These are phyloP conservation scores for Cymbopogon citratus DNA, from an alignment of 176 grass and related monocot species.

Conservation along the genomic window DNA sequence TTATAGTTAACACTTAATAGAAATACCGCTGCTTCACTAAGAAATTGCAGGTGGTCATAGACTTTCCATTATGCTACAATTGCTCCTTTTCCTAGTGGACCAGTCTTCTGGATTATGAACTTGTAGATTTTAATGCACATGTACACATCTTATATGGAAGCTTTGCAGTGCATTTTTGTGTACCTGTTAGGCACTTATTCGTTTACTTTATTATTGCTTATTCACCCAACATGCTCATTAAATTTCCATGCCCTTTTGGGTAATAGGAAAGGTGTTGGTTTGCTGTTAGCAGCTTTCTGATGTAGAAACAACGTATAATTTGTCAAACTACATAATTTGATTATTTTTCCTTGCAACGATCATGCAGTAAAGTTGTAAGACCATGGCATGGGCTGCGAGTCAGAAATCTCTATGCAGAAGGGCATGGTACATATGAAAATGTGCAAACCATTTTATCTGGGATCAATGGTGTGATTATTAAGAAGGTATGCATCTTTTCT, in stretches of 20 bases:
- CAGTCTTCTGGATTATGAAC: too few relatives aligned
- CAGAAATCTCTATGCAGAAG: neutral
- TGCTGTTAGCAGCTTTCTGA: neutral
- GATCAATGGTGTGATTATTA: neutral
- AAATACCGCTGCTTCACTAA: too few relatives aligned
- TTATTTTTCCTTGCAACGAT: neutral
- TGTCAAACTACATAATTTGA: neutral
- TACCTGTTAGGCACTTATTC: neutral
- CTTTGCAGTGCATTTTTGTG: neutral
- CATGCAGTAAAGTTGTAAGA: neutral
- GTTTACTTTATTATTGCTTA: neutral
- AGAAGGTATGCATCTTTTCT: neutral
- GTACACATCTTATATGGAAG: neutral
- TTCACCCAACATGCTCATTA: neutral
- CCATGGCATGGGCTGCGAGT: neutral
- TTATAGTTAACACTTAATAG: too few relatives aligned
- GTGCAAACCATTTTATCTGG: too few relatives aligned
- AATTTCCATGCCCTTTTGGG: neutral
- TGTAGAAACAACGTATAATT: neutral
- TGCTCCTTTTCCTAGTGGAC: too few relatives aligned
- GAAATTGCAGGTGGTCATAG: too few relatives aligned
- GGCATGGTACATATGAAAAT: neutral
- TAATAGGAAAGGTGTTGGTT: neutral
- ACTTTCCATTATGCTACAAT: too few relatives aligned
- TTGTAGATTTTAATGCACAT: too few relatives aligned